phyloP scores from a whole-genome alignment of 2,329 filamentous ascomycete genomes.

The Lasiodiplodia theobromae region DNA sequence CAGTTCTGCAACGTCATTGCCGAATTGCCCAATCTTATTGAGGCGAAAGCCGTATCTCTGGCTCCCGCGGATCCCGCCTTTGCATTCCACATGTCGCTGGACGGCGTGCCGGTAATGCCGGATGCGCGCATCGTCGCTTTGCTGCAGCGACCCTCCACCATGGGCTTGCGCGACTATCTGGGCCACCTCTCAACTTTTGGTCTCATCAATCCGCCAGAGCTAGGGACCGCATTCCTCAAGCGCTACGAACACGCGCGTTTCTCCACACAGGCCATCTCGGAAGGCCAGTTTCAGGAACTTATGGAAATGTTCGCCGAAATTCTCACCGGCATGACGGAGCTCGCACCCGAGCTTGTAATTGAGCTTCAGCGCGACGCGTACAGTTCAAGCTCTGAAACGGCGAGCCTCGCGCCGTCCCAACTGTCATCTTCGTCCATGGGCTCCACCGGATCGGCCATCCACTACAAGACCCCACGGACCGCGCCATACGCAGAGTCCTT shows the following conservation, averaged over 20 bases:
- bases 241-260: constrained; percentile 88
- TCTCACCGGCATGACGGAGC: constrained; percentile 74
- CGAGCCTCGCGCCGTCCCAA: constrained; percentile 44
- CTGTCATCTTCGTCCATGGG: constrained; percentile 32
- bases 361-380: constrained; percentile 42
- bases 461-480: constrained; percentile 41
- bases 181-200: constrained; percentile 71
- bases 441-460: constrained; percentile 38
- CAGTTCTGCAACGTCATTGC: constrained; percentile 81
- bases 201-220: constrained; percentile 62
- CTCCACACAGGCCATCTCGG: constrained; percentile 71
- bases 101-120: constrained; percentile 52
- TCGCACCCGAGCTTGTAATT: constrained; percentile 63
- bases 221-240: constrained; percentile 68
- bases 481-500: constrained; percentile 29
- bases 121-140: constrained; percentile 73
- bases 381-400: constrained; percentile 39
- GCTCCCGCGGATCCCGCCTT: constrained; percentile 66
- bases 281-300: constrained; percentile 74
- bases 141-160: constrained; percentile 72
- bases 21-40: constrained; percentile 88
- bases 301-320: constrained; percentile 88
- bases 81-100: constrained; percentile 32
- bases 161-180: constrained; percentile 83
- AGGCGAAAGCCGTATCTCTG: constrained; percentile 89